phyloP scores from a whole-genome alignment of 495 filamentous ascomycete species.

The Penicillium malachiteum region DNA sequence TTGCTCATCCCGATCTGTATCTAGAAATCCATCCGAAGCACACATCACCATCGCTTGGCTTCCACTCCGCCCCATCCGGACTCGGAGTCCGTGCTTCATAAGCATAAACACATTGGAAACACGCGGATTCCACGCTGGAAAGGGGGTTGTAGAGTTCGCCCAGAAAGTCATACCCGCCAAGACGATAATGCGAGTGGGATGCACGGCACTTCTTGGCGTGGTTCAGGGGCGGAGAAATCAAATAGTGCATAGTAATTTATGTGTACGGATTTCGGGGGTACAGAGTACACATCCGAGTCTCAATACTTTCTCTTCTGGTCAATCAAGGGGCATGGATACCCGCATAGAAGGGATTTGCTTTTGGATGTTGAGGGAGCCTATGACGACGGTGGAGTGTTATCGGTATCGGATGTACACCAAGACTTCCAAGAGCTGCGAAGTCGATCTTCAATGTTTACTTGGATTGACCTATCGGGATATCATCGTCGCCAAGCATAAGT shows the following conservation, averaged over 20 bases:
- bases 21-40: neutral
- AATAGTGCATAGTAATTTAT: neutral
- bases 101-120: no score
- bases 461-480: constrained; percentile 6
- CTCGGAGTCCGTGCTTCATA: neutral
- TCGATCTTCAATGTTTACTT: constrained; percentile 10
- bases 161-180: constrained; percentile 22
- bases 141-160: neutral
- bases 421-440: constrained; percentile 13
- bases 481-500: constrained; percentile 20
- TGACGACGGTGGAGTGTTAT: neutral
- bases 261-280: no score
- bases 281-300: neutral
- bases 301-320: neutral
- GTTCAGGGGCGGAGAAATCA: constrained; percentile 10
- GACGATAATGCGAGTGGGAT: constrained; percentile 34
- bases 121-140: neutral
- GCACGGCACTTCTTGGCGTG: constrained; percentile 37
- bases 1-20: neutral
- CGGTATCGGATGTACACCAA: constrained; percentile 1
- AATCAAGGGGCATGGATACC: constrained; percentile 13
- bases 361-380: neutral
- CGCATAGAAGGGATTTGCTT: constrained; percentile 1
- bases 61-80: constrained; percentile 13
- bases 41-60: neutral